Conservation (phyloP, 2,329 filamentous ascomycete genomes). For the Didymella glomerata region DNA sequence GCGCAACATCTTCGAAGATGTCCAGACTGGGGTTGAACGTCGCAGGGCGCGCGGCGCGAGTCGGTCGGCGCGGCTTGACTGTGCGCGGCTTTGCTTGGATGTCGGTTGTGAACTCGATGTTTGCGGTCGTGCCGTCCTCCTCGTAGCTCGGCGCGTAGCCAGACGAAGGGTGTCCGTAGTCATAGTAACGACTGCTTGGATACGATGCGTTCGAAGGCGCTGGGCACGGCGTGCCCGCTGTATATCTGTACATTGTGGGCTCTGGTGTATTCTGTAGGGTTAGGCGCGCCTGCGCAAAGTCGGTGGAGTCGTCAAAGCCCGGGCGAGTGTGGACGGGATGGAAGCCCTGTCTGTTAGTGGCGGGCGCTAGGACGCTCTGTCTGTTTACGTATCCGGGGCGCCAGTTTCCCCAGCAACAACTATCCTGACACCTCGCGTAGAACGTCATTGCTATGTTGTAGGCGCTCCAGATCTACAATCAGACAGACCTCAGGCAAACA, state of each 20-base stretch:
- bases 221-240: slow-evolving; percentile 50
- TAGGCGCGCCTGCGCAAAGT: slow-evolving; percentile 33
- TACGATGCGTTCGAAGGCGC: slow-evolving; percentile 39
- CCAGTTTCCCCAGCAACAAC: slow-evolving; percentile 16
- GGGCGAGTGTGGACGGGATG: slow-evolving; percentile 15
- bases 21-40: slow-evolving; percentile 46
- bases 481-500: not conserved
- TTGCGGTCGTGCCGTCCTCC: slow-evolving; percentile 47
- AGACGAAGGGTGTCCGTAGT: slow-evolving; percentile 37
- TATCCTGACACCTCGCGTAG: slow-evolving; percentile 7
- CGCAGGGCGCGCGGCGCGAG: slow-evolving; percentile 40
- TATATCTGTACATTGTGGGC: slow-evolving; percentile 46
- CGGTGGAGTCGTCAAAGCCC: slow-evolving; percentile 20
- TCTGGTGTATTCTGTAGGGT: slow-evolving; percentile 14
- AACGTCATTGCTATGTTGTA: slow-evolving; percentile 15
- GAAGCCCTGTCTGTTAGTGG: slow-evolving; percentile 7
- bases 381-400: slow-evolving; percentile 9
- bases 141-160: slow-evolving; percentile 47
- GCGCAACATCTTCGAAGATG: slow-evolving; percentile 51
- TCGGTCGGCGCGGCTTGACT: slow-evolving; percentile 47
- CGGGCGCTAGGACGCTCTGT: slow-evolving; percentile 12
- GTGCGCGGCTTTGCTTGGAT: slow-evolving; percentile 40
- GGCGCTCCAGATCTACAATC: not conserved
- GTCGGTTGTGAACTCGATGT: slow-evolving; percentile 52
- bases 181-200: slow-evolving; percentile 35